Base-by-base conservation (phyloP, 129 eudicot genomes). In the Lactuca sativa region DNA sequence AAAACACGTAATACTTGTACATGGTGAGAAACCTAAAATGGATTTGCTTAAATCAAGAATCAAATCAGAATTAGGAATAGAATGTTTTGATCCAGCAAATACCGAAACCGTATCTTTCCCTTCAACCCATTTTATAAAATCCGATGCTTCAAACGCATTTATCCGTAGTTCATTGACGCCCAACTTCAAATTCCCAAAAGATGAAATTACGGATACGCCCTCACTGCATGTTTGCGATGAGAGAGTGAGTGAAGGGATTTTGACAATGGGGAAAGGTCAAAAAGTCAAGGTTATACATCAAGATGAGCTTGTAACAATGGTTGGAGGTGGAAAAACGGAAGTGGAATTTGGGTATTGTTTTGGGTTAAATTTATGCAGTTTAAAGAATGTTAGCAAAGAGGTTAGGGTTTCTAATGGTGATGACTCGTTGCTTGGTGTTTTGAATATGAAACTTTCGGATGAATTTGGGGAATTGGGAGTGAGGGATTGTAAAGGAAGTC, bases 11-110 rank as follows among this genome's bases (percentile, higher is more conserved):
- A 74, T 93, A 6, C 97, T 93, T 37, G 93, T 90, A 52, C 99
- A 93, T 48, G 99, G 95, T 14, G 95, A 93, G 70, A 87, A 87
- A 70, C 95, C 88, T 9, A 87, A 82, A 43, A 93, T 93, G 92
- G 88, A 73, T 57, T 4, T 52, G 12, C 86, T 93, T 10, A 84
- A 83, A 78, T 87, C 64, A 66, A 90, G 66, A 85, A 85, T 93
- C 43, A 66, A 82, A 59, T 74, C 86, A 4, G 95, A 93, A 49
- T 34, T 93, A 57, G 86, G 83, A 60, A 87, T 93, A 37, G 83
- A 56, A 17, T 82, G 93, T 56, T 82, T 64, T 48, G 36, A 48
- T 65, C 97, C 97, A 31, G 85, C 95, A 71, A 93, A 93, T 53
- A 93, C 82, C 37, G 97, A 90, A 57, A 72, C 78, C 2, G 59